Percentiles rank a stretch among this genome's conserved stretches.
phyloP scores from a whole-genome alignment of 495 filamentous ascomycete genomes.

The Penicillium manginii region DNA sequence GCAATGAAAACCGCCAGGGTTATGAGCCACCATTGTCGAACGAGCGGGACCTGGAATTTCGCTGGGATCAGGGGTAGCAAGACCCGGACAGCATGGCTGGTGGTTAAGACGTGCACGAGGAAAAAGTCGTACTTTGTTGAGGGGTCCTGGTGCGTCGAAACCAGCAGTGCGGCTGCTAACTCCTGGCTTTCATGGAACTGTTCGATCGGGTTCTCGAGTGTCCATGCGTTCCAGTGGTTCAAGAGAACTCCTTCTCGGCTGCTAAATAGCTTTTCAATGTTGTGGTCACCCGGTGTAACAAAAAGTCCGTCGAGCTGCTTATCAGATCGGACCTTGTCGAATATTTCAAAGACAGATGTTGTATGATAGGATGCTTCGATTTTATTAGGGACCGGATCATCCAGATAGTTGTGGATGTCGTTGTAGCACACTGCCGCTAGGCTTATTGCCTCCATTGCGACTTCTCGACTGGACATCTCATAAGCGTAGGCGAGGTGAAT shows the following conservation, averaged over 20 bases:
- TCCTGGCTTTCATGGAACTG: constrained; percentile 81
- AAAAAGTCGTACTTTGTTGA: constrained; percentile 76
- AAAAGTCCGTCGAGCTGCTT: constrained; percentile 60
- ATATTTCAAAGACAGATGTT: constrained; percentile 65
- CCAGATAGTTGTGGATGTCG: constrained; percentile 76
- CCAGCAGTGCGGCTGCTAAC: constrained; percentile 71
- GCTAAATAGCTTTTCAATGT: constrained; percentile 69
- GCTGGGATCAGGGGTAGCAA: constrained; percentile 77
- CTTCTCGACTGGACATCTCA: constrained; percentile 75
- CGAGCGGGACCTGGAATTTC: constrained; percentile 70
- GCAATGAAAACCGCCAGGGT: constrained; percentile 76
- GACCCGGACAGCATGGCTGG: constrained; percentile 84
- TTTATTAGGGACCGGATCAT: constrained; percentile 68
- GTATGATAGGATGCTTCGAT: constrained; percentile 48
- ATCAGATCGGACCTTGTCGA: constrained; percentile 60
- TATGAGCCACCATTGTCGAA: constrained; percentile 88
- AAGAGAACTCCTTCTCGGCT: constrained; percentile 70
- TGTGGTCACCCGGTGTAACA: constrained; percentile 57
- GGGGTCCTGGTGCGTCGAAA: constrained; percentile 55
- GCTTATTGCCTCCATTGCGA: constrained; percentile 82
- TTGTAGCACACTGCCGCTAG: constrained; percentile 73
- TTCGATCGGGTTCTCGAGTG: constrained; percentile 61
- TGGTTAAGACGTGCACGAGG: constrained; percentile 77
- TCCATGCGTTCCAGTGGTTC: constrained; percentile 89
- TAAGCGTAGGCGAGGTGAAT: constrained; percentile 90